phyloP scores from a whole-genome alignment of 805 yeast species.

The Candida ortonii region DNA sequence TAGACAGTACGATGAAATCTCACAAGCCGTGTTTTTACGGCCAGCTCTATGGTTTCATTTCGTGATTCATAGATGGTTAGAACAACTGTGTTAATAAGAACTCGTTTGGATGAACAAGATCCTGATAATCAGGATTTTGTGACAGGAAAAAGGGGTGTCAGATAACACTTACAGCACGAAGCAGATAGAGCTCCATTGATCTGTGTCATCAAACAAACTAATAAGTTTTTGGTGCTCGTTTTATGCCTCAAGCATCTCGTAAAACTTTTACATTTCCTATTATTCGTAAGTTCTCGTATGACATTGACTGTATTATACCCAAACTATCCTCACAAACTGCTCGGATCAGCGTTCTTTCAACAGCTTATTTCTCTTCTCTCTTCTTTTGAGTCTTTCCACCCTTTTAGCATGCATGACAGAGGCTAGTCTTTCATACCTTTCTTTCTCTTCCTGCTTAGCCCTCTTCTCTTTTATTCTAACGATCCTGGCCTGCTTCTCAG shows the following conservation, averaged over 20 bases:
- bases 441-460: conserved; percentile 82
- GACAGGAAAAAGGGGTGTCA: conserved; percentile 38
- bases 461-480: conserved; percentile 67
- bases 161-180: conserved; percentile 35
- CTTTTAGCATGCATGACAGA: conserved; percentile 88
- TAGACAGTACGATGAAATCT: conserved; percentile 35
- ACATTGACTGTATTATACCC: neutral
- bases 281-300: no score
- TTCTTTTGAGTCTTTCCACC: conserved; percentile 83
- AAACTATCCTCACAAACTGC: neutral
- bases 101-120: conserved; percentile 40
- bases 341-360: conserved; percentile 69
- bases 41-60: conserved; percentile 24
- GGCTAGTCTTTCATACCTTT: conserved; percentile 79
- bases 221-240: no score
- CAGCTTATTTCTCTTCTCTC: conserved; percentile 92
- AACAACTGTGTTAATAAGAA: conserved; percentile 33
- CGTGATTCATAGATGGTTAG: conserved; percentile 36
- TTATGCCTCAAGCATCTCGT: no score
- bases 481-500: conserved; percentile 50
- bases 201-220: no score
- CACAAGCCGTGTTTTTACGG: conserved; percentile 18
- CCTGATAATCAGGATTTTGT: no score
- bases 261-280: no score
- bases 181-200: neutral